Evolutionary conservation across 176 grass and related monocot genomes (phyloP).

Genomic region (Oryza glaberrima): DNA sequence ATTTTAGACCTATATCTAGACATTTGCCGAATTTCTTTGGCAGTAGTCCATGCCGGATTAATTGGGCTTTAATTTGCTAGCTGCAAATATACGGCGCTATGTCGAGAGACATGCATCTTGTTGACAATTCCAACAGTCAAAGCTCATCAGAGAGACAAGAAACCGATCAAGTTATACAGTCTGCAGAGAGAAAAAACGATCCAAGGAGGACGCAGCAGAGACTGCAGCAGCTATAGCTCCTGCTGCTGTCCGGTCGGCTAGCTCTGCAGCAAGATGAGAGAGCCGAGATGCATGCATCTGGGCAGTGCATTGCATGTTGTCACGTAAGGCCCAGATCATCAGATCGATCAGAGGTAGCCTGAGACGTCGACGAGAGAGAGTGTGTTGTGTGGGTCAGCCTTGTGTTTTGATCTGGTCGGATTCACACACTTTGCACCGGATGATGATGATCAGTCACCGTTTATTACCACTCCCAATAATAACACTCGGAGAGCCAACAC

Average conservation of each 20-base stretch:
- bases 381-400: background rate
- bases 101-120: too few relatives aligned
- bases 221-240: too few relatives aligned
- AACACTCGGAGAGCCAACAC: background rate
- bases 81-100: too few relatives aligned
- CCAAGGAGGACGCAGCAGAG: too few relatives aligned
- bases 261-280: conserved; percentile 1
- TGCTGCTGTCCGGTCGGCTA: background rate
- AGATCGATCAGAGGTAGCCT: background rate
- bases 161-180: too few relatives aligned
- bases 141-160: too few relatives aligned
- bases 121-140: too few relatives aligned
- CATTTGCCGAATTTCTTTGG: too few relatives aligned
- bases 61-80: too few relatives aligned
- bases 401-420: conserved; percentile 41
- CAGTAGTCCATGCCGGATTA: too few relatives aligned
- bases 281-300: conserved; percentile 9
- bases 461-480: conserved; percentile 14
- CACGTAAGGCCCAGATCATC: conserved; percentile 33
- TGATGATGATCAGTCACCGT: background rate
- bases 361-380: conserved; percentile 5
- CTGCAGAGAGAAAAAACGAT: too few relatives aligned
- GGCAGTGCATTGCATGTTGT: background rate
- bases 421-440: conserved; percentile 19
- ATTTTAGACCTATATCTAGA: too few relatives aligned